A percentile compares a stretch with the other conserved stretches of the same genome.
These are phyloP conservation scores for Apiotrichum mycotoxinovorans DNA, from an alignment of 1,284 basidiomycete species.

Conservation along the genomic window DNA sequence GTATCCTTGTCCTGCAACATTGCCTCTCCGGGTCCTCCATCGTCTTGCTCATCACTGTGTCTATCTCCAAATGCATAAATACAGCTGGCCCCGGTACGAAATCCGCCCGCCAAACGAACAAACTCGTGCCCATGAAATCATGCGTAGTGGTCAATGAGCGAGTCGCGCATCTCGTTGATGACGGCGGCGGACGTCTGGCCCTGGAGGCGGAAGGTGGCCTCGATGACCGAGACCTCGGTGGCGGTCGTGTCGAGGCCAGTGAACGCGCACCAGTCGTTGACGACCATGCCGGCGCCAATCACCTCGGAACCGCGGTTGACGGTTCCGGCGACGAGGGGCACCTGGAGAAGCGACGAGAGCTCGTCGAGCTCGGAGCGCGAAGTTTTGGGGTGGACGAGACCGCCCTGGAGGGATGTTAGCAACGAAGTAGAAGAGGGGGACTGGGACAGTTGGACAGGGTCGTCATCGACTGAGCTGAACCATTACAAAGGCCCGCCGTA, in stretches of 20 bases:
- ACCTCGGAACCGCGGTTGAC: conserved; percentile 98
- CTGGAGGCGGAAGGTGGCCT: conserved; percentile 92
- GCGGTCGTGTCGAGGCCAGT: conserved; percentile 95
- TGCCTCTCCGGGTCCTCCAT: too few relatives aligned
- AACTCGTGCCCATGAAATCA: conserved; percentile 51
- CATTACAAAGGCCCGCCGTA: too few relatives aligned
- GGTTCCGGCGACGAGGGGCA: conserved; percentile 94
- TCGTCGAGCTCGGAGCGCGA: conserved; percentile 97
- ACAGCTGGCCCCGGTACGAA: too few relatives aligned
- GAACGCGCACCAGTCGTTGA: conserved; percentile 99
- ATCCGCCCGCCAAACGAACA: too few relatives aligned
- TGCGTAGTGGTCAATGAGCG: conserved; percentile 90
- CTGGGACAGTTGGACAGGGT: background rate
- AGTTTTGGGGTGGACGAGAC: conserved; percentile 95
- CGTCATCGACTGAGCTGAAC: background rate
- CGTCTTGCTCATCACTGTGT: too few relatives aligned
- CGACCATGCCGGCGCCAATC: conserved; percentile 93
- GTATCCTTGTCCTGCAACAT: too few relatives aligned
- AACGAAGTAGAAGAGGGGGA: too few relatives aligned
- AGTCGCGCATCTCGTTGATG: conserved; percentile 90
- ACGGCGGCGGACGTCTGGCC: conserved; percentile 79
- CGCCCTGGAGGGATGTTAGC: conserved; percentile 64
- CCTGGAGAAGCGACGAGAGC: conserved; percentile 86
- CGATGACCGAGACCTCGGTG: conserved; percentile 96
- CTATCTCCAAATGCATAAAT: conserved; percentile 2